Base-by-base conservation (phyloP, 1,139 yeast species). In the Blastobotrys indianensis region DNA sequence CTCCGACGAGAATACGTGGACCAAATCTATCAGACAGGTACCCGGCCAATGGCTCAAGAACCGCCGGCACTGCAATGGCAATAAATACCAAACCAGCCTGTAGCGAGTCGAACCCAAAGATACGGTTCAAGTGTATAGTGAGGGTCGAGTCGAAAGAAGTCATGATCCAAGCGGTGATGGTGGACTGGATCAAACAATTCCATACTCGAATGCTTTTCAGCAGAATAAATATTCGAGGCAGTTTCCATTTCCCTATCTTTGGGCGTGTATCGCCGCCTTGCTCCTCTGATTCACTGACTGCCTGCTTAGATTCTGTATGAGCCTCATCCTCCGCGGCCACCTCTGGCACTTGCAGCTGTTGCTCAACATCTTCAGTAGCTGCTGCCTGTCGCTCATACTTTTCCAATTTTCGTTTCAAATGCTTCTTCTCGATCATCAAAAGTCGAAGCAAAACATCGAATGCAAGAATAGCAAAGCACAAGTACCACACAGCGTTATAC, bases 11-110 rank as follows among this genome's bases (percentile, higher is more conserved):
- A 39, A 52, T 54, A 35, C 60, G 54, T 7, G 67, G 58, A 6
- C 70, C 68, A 28, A 50, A 54, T 41, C 48, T 51, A 46, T 66
- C 70, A n/a, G 57, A 46, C 41, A 58, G 43, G 45, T 48, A 49
- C 4, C 70, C 70, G 15, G 57, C 54, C 1, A 59, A 29, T 1
- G 70, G 70, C 13, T 64, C 67, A n/a, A 59, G 35, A 8, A 64
- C 31, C 2, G 66, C 47, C 1, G 69, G 66, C 2, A 59, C 49
- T 1, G 66, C 68, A 17, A 65, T 41, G 1, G 68, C 65, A 23
- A 67, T 48, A 42, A 64, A 63, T 41, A 64, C 53, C 25, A 65
- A 51, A 0, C 68, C 68, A 0, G 65, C 50, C 16, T 59, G 54
- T 16, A 64, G 51, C 1, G 70, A 57, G 38, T 54, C 49, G 43